These are phyloP conservation scores for Quercus berberidifolia DNA, from an alignment of 306 rosid genomes.

Conservation along the genomic window DNA sequence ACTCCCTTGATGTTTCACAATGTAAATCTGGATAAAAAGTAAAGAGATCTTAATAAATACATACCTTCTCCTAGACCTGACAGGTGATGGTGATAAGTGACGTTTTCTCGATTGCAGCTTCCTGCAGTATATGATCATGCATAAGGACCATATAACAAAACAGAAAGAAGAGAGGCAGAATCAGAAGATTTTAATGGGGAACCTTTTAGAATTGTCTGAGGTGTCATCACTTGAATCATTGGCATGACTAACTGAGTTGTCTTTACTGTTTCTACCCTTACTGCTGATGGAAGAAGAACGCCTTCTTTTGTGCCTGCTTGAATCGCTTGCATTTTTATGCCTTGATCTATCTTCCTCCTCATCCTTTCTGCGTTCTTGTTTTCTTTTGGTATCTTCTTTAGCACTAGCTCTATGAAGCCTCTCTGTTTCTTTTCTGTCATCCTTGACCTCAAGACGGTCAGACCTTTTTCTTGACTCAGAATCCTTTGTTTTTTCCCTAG, in stretches of 20 bases:
- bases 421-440: constrained; percentile 62
- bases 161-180: constrained; percentile 8
- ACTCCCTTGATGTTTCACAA: constrained; percentile 17
- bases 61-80: constrained; percentile 90
- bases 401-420: constrained; percentile 45
- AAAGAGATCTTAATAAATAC: constrained; percentile 28
- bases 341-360: constrained; percentile 69
- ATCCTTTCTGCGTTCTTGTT: constrained; percentile 60
- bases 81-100: constrained; percentile 77
- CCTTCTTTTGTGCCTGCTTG: constrained; percentile 64
- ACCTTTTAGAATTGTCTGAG: constrained; percentile 86
- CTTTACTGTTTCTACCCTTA: constrained; percentile 70
- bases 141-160: constrained; percentile 28
- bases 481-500: constrained; percentile 55
- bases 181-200: constrained; percentile 10
- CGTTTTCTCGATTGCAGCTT: constrained; percentile 69
- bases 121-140: constrained; percentile 47
- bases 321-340: constrained; percentile 51
- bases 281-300: constrained; percentile 71
- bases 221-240: constrained; percentile 74
- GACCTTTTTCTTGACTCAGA: constrained; percentile 70
- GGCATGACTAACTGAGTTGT: constrained; percentile 36
- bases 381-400: constrained; percentile 50
- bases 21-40: constrained; percentile 22
- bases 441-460: constrained; percentile 53